Percentiles rank a stretch among this genome's conserved stretches.
Evolutionary conservation across 1,139 yeast species (phyloP).

Genomic region (Groenewaldozyma auringiensis): DNA sequence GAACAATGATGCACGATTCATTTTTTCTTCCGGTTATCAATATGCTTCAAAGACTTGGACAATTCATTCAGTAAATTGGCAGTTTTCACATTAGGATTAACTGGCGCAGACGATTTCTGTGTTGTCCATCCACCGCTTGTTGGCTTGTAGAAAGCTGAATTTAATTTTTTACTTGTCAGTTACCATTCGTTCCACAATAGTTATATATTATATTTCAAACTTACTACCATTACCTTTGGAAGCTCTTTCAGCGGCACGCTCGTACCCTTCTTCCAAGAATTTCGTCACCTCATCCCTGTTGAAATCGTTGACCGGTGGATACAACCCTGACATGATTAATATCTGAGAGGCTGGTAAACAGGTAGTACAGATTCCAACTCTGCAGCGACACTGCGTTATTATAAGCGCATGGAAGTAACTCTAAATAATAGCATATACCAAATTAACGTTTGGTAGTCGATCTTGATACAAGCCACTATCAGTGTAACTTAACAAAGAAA

Average conservation of each 20-base stretch:
- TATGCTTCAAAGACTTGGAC: constrained; percentile 10
- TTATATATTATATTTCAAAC: not conserved
- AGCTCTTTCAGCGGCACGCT: constrained; percentile 13
- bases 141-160: constrained; percentile 19
- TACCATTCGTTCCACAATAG: not conserved
- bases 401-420: too few species aligned
- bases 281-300: constrained; percentile 23
- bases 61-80: constrained; percentile 17
- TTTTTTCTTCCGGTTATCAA: constrained; percentile 4
- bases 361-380: too few species aligned
- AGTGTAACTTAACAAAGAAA: not conserved
- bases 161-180: not conserved
- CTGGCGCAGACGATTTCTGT: constrained; percentile 10
- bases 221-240: constrained; percentile 8
- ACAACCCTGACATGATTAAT: constrained; percentile 7
- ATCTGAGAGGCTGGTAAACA: too few species aligned
- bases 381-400: too few species aligned
- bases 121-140: constrained; percentile 23
- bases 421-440: too few species aligned
- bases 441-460: too few species aligned
- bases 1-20: not conserved
- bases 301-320: constrained; percentile 22
- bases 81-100: constrained; percentile 12
- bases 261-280: constrained; percentile 17
- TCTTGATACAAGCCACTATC: not conserved